Conservation (phyloP, 176 grass and related monocot genomes). For the Saccharum spontaneum region DNA sequence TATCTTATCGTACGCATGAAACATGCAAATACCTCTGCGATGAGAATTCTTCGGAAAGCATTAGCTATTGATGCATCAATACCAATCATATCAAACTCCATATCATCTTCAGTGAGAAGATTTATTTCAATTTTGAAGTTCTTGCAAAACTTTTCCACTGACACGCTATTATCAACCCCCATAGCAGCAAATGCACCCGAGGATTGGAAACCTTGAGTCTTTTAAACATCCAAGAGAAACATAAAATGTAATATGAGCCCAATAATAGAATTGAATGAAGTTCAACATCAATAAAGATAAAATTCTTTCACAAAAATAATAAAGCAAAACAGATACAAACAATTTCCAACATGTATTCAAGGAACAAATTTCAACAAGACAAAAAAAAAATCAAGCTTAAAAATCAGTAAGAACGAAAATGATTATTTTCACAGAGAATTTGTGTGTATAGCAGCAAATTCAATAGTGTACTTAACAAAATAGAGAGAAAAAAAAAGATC, state of each 20-base stretch:
- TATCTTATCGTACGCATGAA: neutral
- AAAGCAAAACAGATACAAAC: neutral
- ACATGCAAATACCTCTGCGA: slow-evolving; percentile 65
- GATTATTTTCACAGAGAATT: neutral
- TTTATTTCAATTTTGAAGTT: slow-evolving; percentile 70
- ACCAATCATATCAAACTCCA: slow-evolving; percentile 98
- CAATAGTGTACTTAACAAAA: neutral
- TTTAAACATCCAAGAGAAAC: slow-evolving; percentile 16
- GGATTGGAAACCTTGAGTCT: slow-evolving; percentile 84
- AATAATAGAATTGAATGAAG: neutral
- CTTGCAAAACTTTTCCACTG: slow-evolving; percentile 55
- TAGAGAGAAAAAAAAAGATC: neutral
- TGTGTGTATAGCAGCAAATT: neutral
- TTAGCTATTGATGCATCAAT: slow-evolving; percentile 86
- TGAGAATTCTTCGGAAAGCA: slow-evolving; percentile 88
- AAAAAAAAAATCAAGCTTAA: neutral
- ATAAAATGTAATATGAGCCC: neutral
- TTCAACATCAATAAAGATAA: neutral
- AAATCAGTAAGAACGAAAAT: neutral
- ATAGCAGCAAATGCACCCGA: slow-evolving; percentile 63
- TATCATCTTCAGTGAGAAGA: slow-evolving; percentile 74
- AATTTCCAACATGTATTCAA: neutral
- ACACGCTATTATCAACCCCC: slow-evolving; percentile 66
- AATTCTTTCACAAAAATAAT: neutral
- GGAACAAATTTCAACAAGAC: neutral